phyloP scores from a whole-genome alignment of 2,329 filamentous ascomycete genomes.

The Colletotrichum falcatum region DNA sequence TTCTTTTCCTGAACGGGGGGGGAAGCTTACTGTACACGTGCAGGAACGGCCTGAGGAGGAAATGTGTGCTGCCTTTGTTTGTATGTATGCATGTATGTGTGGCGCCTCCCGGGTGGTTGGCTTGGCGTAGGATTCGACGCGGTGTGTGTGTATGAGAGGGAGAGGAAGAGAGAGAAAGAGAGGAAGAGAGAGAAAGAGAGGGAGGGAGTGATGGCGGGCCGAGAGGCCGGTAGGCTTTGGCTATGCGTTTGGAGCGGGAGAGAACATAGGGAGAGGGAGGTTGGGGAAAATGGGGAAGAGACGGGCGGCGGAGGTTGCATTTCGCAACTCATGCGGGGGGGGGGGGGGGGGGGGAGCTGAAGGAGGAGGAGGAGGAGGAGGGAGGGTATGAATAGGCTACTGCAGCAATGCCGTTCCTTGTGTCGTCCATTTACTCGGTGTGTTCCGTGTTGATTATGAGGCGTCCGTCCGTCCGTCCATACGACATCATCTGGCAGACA shows the following conservation, averaged over 20 bases:
- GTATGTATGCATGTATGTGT: too few species aligned
- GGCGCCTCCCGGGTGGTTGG: not conserved
- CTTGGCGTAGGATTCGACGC: too few species aligned
- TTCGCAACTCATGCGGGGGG: not conserved
- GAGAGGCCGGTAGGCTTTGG: constrained; percentile 15
- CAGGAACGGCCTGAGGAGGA: too few species aligned
- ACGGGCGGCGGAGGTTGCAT: too few species aligned
- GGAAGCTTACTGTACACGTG: not conserved
- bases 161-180: not conserved
- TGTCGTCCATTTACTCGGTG: not conserved
- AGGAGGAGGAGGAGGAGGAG: not conserved
- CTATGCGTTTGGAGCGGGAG: not conserved
- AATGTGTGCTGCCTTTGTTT: too few species aligned
- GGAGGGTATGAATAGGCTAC: too few species aligned
- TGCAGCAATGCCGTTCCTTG: not conserved
- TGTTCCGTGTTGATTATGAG: not conserved
- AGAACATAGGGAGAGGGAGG: not conserved
- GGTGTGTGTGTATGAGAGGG: not conserved
- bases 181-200: too few species aligned
- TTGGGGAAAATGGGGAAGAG: not conserved
- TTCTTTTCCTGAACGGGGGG: not conserved
- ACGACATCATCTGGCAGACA: not conserved
- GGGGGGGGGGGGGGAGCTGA: not conserved
- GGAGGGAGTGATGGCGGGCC: constrained; percentile 1
- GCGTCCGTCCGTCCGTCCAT: not conserved